These are phyloP conservation scores for Arabidopsis hybrid DNA, from an alignment of 441 rosid species.

Conservation along the genomic window DNA sequence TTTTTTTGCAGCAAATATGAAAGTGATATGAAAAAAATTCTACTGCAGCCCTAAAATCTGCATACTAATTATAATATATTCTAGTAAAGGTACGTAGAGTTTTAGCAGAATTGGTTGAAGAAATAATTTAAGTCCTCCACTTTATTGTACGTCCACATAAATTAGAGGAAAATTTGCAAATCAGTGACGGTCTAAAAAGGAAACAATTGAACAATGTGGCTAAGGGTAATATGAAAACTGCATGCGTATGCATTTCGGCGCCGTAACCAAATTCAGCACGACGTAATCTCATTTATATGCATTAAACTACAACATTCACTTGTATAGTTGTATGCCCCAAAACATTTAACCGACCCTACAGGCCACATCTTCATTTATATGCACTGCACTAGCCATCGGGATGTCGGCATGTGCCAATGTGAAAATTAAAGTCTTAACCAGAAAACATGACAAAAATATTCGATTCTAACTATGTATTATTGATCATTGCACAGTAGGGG, in stretches of 20 bases:
- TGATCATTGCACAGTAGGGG: background rate
- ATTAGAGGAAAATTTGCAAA: background rate
- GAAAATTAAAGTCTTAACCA: background rate
- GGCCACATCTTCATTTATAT: slow-evolving; percentile 5
- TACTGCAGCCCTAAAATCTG: no score
- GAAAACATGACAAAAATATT: slow-evolving; percentile 11
- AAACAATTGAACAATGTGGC: background rate
- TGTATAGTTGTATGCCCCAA: background rate
- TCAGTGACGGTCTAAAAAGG: background rate
- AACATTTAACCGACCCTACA: background rate
- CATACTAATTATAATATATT: no score
- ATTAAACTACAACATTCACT: background rate
- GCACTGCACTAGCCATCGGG: background rate
- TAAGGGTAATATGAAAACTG: slow-evolving; percentile 4
- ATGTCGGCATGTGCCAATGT: slow-evolving; percentile 5
- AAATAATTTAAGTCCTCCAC: background rate
- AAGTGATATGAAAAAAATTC: no score
- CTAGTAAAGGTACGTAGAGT: background rate
- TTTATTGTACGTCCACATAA: background rate
- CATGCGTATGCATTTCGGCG: slow-evolving; percentile 39
- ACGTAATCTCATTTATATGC: slow-evolving; percentile 18
- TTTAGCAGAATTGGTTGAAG: background rate
- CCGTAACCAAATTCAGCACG: slow-evolving; percentile 40
- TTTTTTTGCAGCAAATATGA: no score
- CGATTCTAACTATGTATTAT: background rate